Evolutionary conservation across 768 basidiomycete species (phyloP), one percentile per base, ranked within the genome.

Genomic region (Nidularia pulvinata): DNA sequence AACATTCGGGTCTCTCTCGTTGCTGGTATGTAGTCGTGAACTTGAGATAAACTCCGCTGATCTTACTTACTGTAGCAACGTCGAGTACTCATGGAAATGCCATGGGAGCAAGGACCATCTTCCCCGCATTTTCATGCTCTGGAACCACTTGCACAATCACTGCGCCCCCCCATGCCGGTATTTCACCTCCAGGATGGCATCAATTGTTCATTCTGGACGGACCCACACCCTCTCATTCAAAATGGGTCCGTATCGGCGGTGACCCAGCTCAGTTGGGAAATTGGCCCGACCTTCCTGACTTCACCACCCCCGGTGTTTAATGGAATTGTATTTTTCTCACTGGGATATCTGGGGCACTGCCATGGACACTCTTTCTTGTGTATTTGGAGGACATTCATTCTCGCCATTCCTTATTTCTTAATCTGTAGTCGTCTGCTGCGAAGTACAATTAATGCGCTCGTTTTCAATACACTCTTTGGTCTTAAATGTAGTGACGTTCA

Each of bases 21-120:
- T 53, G 89, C 77, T 60, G 89, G 84, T 84, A 54, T 14, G 82
- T 68, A 43, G 22, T 42, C 10, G 35, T 46, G 19, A 44, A 30
- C 11, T 16, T 34, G 44, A 11, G 46, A 7, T 16, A 50, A 30
- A 55, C 2, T 25, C 32, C 6, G 19, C 59, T 61, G 11, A 50
- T 45, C 34, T 53, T 50, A 22, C 32, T 47, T 46, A 25, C 34
- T 9, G 35, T 53, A 85, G 89, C 88, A 3, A 81, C 81, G 0
- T 89, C 89, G 30, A 89, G 86, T 52, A 89, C 88, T 0, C 89
- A 90, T 62, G 89, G 89, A 9, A 91, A 91, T 59, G 69, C 82
- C 0, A 91, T 91, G 86, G 88, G 86, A 1, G 79, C 81, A 1
- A 78, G 88, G 51, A 84, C 81, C 1, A 69, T 92, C 59, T 91